phyloP scores from a whole-genome alignment of 2,329 filamentous ascomycete species.

The Colletotrichum sp. region DNA sequence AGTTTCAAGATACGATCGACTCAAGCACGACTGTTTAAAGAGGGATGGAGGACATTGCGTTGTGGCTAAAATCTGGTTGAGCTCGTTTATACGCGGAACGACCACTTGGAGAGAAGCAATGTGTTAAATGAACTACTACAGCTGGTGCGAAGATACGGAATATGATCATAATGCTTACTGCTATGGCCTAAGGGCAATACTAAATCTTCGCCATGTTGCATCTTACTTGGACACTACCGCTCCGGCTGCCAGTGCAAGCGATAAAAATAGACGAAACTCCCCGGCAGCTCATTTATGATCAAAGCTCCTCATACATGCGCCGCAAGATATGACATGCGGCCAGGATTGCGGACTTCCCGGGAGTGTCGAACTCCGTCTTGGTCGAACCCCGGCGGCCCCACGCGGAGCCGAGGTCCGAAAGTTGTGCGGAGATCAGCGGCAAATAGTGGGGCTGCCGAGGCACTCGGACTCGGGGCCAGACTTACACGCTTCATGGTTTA shows the following conservation, averaged over 20 bases:
- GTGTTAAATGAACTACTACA: background rate
- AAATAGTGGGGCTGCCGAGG: background rate
- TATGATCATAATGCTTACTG: background rate
- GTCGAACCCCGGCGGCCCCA: background rate
- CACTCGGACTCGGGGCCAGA: background rate
- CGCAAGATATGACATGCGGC: background rate
- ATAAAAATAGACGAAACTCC: rapidly evolving
- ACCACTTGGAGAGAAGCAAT: background rate
- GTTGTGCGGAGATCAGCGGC: background rate
- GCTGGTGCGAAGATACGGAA: background rate
- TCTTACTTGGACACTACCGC: background rate
- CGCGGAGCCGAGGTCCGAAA: background rate
- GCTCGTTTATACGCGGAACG: background rate
- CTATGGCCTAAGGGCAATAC: rapidly evolving
- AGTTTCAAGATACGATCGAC: background rate
- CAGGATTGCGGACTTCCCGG: background rate
- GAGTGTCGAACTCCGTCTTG: background rate
- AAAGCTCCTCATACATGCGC: background rate
- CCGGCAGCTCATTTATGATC: rapidly evolving
- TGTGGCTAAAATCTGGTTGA: background rate
- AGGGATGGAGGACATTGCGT: background rate
- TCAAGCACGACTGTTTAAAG: background rate
- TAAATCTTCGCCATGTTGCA: background rate
- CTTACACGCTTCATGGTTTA: background rate
- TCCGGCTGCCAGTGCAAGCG: background rate